Base-by-base conservation (phyloP, 176 grass and related monocot species). In the Oryza longistaminata region DNA sequence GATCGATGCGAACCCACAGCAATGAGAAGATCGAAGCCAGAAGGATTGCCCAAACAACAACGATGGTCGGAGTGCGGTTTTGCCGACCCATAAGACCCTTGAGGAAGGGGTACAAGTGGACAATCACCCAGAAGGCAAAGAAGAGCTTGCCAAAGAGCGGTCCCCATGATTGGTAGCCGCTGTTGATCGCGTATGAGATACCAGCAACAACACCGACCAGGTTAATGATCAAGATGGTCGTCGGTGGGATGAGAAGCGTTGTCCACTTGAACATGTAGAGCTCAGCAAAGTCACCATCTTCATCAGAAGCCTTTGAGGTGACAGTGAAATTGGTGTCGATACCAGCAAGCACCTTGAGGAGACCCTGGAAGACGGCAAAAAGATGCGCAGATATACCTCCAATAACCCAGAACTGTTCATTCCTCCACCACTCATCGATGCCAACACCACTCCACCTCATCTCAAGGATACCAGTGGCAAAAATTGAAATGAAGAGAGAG, bases 211-310 rank as follows among this genome's bases (percentile, higher is more conserved):
- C 91, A 83, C 94, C 89, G 2, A 97, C 94, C 87, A 97, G 80
- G 85, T 97, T 97, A 66, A 97, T 90, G 64, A 97, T 97, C 88
- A 97, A 76, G 35, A 97, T 91, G 34, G 94, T 97, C 0, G 92
- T 97, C 0, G 94, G 94, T 1, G 94, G 94, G 73, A 97, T 97
- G 13, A 97, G 89, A 88, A 97, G 94, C 2, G 94, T 97, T 2
- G 94, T 94, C 94, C 94, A 97, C 85, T 94, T 97, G 85, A 97
- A 97, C 94, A 97, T 88, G 85, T 97, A 97, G 42, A 97, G 85
- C 87, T 97, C 94, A 8, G 85, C 66, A 88, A 94, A 97, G 80
- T 97, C 94, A 24, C 94, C 94, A 0, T 92, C 94, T 71, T 97
- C 94, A 25, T 97, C 94, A 66, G 87, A 88, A 13, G 94, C 89